These are phyloP conservation scores for Akanthomyces dipterigenus DNA, from an alignment of 2,329 filamentous ascomycete species.

Conservation along the genomic window DNA sequence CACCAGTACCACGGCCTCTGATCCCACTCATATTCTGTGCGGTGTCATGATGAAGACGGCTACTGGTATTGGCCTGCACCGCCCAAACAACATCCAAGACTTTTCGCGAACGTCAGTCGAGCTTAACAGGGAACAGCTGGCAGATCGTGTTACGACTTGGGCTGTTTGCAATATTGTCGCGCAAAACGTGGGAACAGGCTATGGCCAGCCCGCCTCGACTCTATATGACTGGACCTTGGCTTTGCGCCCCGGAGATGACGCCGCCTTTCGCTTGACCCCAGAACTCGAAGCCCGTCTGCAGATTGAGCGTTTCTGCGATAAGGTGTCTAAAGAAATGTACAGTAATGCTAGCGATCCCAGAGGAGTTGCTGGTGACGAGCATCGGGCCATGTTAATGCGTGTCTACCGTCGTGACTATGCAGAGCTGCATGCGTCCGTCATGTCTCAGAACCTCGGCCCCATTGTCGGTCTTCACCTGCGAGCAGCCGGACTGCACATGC, in stretches of 20 bases:
- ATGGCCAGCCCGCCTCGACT: constrained; percentile 73
- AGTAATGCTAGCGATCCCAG: constrained; percentile 68
- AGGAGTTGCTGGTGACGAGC: constrained; percentile 60
- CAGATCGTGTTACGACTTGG: constrained; percentile 75
- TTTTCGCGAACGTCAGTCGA: constrained; percentile 71
- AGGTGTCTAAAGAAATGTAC: constrained; percentile 72
- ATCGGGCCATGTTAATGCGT: constrained; percentile 59
- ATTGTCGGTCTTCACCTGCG: constrained; percentile 61
- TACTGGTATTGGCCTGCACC: constrained; percentile 74
- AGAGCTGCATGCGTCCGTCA: constrained; percentile 54
- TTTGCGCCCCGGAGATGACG: constrained; percentile 51
- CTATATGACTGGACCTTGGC: constrained; percentile 70
- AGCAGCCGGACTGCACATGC: constrained; percentile 67
- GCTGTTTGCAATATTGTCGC: constrained; percentile 80
- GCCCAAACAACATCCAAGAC: constrained; percentile 75
- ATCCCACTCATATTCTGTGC: constrained; percentile 74
- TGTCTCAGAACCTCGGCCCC: constrained; percentile 51
- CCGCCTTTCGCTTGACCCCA: constrained; percentile 50
- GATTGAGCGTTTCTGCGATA: constrained; percentile 70
- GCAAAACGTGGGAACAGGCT: constrained; percentile 74
- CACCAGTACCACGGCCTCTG: constrained; percentile 71
- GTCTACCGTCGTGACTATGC: constrained; percentile 59
- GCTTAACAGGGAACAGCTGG: constrained; percentile 70
- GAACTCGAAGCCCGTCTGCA: constrained; percentile 63
- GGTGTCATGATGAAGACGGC: constrained; percentile 85